Base-by-base conservation (phyloP, 768 basidiomycete species). In the Leccinum subtestaceum region DNA sequence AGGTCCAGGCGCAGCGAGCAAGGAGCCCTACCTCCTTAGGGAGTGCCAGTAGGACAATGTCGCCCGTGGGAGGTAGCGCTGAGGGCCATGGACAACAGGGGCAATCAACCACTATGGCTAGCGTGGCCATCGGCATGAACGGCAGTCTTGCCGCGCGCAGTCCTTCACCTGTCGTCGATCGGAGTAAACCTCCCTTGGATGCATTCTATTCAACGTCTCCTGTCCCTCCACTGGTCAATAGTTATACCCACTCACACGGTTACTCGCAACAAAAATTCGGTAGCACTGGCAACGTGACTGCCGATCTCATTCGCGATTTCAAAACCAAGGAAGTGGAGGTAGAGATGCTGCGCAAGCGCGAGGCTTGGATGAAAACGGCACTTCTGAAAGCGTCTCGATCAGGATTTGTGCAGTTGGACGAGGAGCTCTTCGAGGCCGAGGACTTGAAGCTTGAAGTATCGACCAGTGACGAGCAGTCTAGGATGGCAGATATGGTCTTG, bases 361-460 rank as follows among this genome's bases (percentile, higher is more conserved):
- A 93, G 77, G 76, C 77, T 36, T 97, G 96, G 89, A 87, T 98
- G 86, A 87, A 84, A 69, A 85, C 86, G 49, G 88, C 91, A 1
- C 74, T 99, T 50, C 75, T 77, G 5, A 83, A 87, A 67, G 96
- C 96, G 1, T 80, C 83, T 25, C 83, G 85, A 53, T 78, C 87
- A 53, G 96, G 96, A 4, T 98, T 89, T 72, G 77, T 90, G 17
- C 83, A 86, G 64, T 74, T 80, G 38, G 83, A 82, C 31, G 84
- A 84, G 52, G 85, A 81, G 32, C 76, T 76, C 31, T 62, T 77
- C 61, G 71, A 71, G n/a, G 65, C 65, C 5, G 74, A 74, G 53
- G 70, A 64, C 50, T 65, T 73, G 45, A 69, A 76, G 56, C 71
- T 72, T 43, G 70, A 70, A n/a, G 68, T 65, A 43, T 75, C 77